Evolutionary conservation across 2,329 filamentous ascomycete species (phyloP).

Genomic region (Fusarium subtropicale): DNA sequence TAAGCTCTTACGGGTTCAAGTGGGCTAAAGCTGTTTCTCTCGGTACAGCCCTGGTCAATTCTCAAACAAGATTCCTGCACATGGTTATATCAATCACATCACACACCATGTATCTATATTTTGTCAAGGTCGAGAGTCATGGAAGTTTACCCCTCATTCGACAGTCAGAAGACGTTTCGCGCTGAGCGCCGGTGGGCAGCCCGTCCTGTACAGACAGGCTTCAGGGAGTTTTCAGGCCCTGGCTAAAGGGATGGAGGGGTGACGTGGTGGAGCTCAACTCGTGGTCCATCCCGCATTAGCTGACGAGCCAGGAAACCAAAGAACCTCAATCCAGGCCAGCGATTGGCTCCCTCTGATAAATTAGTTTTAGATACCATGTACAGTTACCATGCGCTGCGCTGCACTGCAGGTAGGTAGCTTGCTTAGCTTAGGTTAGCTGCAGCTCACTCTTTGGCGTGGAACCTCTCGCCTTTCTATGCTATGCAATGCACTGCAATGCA

Average conservation of each 20-base stretch:
- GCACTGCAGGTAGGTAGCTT: background rate
- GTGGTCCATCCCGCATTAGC: constrained; percentile 45
- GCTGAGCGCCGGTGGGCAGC: constrained; percentile 8
- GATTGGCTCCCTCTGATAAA: constrained; percentile 46
- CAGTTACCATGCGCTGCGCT: background rate
- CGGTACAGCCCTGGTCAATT: constrained; percentile 34
- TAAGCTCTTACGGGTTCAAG: background rate
- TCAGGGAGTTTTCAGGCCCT: constrained; percentile 27
- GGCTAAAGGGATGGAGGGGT: constrained; percentile 34
- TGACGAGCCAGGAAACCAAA: constrained; percentile 41
- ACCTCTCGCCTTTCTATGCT: constrained; percentile 1
- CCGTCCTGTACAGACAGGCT: constrained; percentile 8
- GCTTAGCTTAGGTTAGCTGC: constrained; percentile 34
- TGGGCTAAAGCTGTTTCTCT: constrained; percentile 3
- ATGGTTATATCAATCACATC: constrained; percentile 31
- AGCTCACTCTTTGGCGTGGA: constrained; percentile 34
- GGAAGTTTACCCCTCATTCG: constrained; percentile 45
- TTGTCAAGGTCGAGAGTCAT: constrained; percentile 18
- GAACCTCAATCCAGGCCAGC: constrained; percentile 6
- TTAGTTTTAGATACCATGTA: constrained; percentile 28
- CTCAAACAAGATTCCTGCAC: constrained; percentile 47
- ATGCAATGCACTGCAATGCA: background rate
- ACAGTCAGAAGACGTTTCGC: constrained; percentile 42
- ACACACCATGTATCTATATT: constrained; percentile 33
- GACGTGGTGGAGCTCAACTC: constrained; percentile 43